phyloP scores from a whole-genome alignment of 208 protist genomes.

The Strigomonas culicis region DNA sequence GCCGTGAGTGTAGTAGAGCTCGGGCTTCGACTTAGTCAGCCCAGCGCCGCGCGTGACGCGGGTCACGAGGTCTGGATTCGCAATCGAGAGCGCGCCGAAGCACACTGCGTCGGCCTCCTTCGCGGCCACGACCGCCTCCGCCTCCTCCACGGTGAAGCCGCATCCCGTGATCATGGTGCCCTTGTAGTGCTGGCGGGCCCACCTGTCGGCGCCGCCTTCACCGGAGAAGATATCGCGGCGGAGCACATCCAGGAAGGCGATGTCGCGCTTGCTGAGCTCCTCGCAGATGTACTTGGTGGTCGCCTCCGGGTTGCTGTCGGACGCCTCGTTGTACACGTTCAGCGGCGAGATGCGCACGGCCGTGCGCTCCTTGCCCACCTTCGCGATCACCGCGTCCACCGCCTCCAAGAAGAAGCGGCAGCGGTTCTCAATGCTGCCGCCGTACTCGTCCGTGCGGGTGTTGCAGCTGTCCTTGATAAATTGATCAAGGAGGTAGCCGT shows the following conservation, averaged over 20 bases:
- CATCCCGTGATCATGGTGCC: constrained; percentile 43
- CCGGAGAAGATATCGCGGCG: constrained; percentile 20
- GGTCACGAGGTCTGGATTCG: constrained; percentile 68
- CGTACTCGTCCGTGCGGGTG: constrained; percentile 83
- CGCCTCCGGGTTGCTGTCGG: constrained; percentile 34
- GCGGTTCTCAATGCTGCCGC: constrained; percentile 78
- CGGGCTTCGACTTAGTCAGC: constrained; percentile 25
- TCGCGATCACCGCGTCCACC: constrained; percentile 43
- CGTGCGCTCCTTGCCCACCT: constrained; percentile 35
- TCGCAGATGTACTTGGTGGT: constrained; percentile 45
- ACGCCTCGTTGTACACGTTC: constrained; percentile 36
- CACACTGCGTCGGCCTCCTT: constrained; percentile 44
- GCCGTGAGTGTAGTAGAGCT: constrained; percentile 32
- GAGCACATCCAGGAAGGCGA: constrained; percentile 32
- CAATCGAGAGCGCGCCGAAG: constrained; percentile 52
- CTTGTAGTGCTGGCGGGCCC: constrained; percentile 40
- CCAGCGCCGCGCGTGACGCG: constrained; percentile 24
- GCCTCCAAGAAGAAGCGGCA: constrained; percentile 73
- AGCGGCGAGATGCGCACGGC: constrained; percentile 62
- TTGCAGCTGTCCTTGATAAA: constrained; percentile 83
- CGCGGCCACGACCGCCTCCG: constrained; percentile 25
- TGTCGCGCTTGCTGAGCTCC: constrained; percentile 37
- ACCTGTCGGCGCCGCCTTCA: constrained; percentile 22
- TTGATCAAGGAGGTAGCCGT: constrained; percentile 90
- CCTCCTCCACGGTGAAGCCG: constrained; percentile 39